Evolutionary conservation across 148 eudicot species (phyloP), one percentile per base, ranked within the genome.

Genomic region (Hydrangea macrophylla): DNA sequence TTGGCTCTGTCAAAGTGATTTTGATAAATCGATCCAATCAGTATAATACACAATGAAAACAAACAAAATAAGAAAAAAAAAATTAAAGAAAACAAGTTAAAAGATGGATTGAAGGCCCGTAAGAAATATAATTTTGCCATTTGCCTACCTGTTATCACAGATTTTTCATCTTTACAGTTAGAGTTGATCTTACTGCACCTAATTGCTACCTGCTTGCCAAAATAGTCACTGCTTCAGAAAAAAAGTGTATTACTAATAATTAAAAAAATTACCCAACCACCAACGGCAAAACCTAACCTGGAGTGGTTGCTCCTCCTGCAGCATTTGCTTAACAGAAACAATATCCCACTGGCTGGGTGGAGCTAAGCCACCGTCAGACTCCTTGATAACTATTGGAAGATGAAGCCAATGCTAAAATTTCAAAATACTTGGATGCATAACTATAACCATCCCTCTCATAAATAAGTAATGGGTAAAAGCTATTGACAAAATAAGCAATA

Each of bases 271-370:
- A 20, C 64, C 32, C 26, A 62, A 32, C 7, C 35, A 15, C n/a
- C 20, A 40, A n/a, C n/a, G n/a, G 58, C n/a, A 62, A 56, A 58
- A 71, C 6, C 71, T 42, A 26, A 91, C 99, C 95, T 95, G 97
- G 57, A 95, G 94, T 50, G 99, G 99, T 64, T 95, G 96, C 78
- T 95, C 99, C 78, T 95, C 99, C 79, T 95, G 96, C 97, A 95
- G 91, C 99, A 94, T 94, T 80, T 94, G 99, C 79, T 91, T 91
- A 71, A 91, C 99, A 32, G 99, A 86, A 33, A 91, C 99, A 72
- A 95, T 93, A 78, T 95, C 96, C 99, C 99, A 95, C 62, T 91
- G 99, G 60, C 97, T 87, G 15, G 99, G 99, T 48, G 96, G 85
- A 75, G 99, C 99, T 62, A 95, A 75, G 27, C 99, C 99, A 72